Base-by-base conservation (phyloP, 2,329 filamentous ascomycete species). In the Pseudodiploospora longispora region DNA sequence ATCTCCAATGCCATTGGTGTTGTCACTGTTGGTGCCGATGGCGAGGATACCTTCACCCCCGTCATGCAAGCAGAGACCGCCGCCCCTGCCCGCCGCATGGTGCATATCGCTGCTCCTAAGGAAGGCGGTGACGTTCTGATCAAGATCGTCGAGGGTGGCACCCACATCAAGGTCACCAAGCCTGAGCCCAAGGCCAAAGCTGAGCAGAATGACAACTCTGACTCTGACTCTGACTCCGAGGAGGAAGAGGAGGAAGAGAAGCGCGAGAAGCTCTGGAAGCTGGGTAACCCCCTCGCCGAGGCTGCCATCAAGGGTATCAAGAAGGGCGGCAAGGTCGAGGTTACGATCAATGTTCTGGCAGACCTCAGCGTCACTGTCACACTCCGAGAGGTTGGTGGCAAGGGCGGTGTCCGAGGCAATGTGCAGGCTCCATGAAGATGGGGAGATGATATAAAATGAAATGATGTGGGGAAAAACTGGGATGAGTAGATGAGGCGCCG, bases 131-230 rank as follows among this genome's bases (percentile, higher is more conserved):
- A 95, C 58, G 85, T 97, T 4, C 73, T 97, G 9, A 71, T 98
- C 64, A 87, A 86, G 68, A 76, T 98, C 43, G 87, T 83, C 52
- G 93, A 98, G 72, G 93, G 88, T 55, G 78, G 78, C 55, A 83
- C 87, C 36, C 85, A 95, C 66, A 96, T 97, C 74, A 94, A 95
- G 69, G 82, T 95, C 57, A 91, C 87, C 50, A 88, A 93, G 72
- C 82, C 87, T 32, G 86, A 91, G 69, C 79, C 83, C 49, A 88
- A 88, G 74, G 54, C 79, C 47, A 86, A 87, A 58, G 78, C 80
- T 46, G 78, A 78, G 46, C 78, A 83, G 42, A 77, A 86, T 36
- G 85, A 88, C 30, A 76, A 78, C 49, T 70, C 72, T 19, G 72
- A 75, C 38, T 76, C 69, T 43, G 75, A 74, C 35, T 74, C 77